Percentiles rank a stretch among this genome's conserved stretches.
These are phyloP conservation scores for Paecilomyces fulvus DNA, from an alignment of 2,329 filamentous ascomycete genomes.

Conservation along the genomic window DNA sequence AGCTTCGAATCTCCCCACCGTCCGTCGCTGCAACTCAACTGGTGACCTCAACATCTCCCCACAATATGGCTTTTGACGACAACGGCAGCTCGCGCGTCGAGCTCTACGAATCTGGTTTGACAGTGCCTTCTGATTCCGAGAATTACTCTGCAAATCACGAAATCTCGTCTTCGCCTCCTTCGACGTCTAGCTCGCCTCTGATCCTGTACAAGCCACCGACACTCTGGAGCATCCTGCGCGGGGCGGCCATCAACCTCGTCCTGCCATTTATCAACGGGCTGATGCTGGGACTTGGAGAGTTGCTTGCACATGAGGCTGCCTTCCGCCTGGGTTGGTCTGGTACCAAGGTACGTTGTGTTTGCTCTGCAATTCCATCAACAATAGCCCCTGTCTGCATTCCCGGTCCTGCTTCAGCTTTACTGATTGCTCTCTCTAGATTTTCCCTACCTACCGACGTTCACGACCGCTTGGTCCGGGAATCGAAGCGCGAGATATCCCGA, in stretches of 20 bases:
- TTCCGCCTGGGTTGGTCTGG: constrained; percentile 88
- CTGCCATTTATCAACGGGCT: constrained; percentile 94
- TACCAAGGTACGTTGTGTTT: constrained; percentile 64
- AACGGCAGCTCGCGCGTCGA: constrained; percentile 23
- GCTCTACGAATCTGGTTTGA: constrained; percentile 36
- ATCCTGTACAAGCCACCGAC: constrained; percentile 79
- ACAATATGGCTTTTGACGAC: constrained; percentile 26
- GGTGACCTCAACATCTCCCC: constrained; percentile 9
- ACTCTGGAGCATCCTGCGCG: constrained; percentile 73
- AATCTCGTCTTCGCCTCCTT: constrained; percentile 22
- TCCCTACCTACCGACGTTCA: constrained; percentile 52
- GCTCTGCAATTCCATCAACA: background rate
- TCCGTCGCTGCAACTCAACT: constrained; percentile 1
- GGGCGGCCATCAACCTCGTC: constrained; percentile 90
- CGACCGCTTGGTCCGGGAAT: constrained; percentile 72
- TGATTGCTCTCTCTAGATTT: constrained; percentile 37
- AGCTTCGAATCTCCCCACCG: background rate
- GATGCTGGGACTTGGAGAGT: constrained; percentile 95
- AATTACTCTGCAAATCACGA: constrained; percentile 38
- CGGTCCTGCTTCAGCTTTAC: background rate
- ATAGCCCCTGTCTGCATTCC: background rate
- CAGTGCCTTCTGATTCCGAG: constrained; percentile 41
- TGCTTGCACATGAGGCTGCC: constrained; percentile 92
- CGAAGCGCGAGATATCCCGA: constrained; percentile 63
- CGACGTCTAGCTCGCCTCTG: constrained; percentile 30